Conservation (phyloP, 2,329 filamentous ascomycete species). For the Xylaria arbuscula region DNA sequence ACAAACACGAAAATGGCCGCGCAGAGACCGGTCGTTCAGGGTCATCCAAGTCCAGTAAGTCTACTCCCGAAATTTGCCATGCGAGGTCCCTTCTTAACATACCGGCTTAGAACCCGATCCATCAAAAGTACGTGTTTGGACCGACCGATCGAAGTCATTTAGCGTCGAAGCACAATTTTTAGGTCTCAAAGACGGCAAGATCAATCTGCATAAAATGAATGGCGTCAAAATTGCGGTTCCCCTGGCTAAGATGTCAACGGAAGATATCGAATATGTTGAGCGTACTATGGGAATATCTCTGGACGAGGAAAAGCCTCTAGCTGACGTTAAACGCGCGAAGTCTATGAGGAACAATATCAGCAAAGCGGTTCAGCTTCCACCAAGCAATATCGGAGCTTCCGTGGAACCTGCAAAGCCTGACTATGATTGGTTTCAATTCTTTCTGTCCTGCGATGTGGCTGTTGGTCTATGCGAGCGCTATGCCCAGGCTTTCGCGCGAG, state of each 20-base stretch:
- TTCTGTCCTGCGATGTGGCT: conserved; percentile 89
- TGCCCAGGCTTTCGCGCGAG: conserved; percentile 85
- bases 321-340: conserved; percentile 76
- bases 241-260: conserved; percentile 92
- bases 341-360: conserved; percentile 48
- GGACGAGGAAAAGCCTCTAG: conserved; percentile 93
- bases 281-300: conserved; percentile 85
- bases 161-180: conserved; percentile 98
- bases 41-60: conserved; percentile 78
- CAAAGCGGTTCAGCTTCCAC: conserved; percentile 46
- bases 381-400: conserved; percentile 66
- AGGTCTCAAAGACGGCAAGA: conserved; percentile 92
- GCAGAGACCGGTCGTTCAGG: conserved; percentile 64
- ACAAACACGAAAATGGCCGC: conserved; percentile 73
- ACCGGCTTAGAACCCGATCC: conserved; percentile 77
- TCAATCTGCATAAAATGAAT: conserved; percentile 97
- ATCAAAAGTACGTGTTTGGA: conserved; percentile 89
- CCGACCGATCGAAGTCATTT: conserved; percentile 93
- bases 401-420: conserved; percentile 74
- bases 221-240: conserved; percentile 98
- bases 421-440: conserved; percentile 99
- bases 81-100: conserved; percentile 35
- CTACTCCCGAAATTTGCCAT: not conserved
- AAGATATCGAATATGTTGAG: conserved; percentile 96
- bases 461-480: conserved; percentile 95